Evolutionary conservation across 2,329 filamentous ascomycete species (phyloP), one percentile per base, ranked within the genome.

Genomic region (Fusarium subtropicale): DNA sequence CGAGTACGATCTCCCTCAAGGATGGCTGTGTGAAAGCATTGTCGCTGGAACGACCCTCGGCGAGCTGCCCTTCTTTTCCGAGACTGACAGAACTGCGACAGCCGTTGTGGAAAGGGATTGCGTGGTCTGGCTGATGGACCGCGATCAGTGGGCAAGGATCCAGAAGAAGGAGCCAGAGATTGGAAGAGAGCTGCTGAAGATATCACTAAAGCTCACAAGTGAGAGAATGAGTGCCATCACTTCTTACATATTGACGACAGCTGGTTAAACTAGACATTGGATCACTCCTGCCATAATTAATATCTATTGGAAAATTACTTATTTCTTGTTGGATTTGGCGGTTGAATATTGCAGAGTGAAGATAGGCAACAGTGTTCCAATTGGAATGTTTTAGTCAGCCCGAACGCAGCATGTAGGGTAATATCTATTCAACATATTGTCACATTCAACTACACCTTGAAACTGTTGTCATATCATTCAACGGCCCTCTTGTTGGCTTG

Each of bases 1-100:
- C 5, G 94, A 97, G 74, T 98, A 99, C 77, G 88, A 95, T 66
- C 86, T 97, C 33, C 94, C 96, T 2, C 96, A 98, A 77, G 96
- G 96, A 1, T 88, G 87, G 72, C 92, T 97, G 72, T 93, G 92
- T 65, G 96, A 99, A 79, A 92, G 93, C 75, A 97, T 98, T 56
- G 91, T 97, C 2, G 92, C 94, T 0, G 96, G 96, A 18, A 96
- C 96, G 2, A 97, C 96, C 0, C 98, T 95, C 73, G 96, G 96
- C 36, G 96, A 99, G 81, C 81, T 99, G 55, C 96, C 96, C 0
- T 99, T 99, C 82, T 99, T 99, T 81, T 93, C 91, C 4, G 92
- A 97, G 75, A 98, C 95, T 2, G 85, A 88, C 54, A 87, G 96
- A 20, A 98, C 94, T 6, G 94, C 94, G 3, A 97, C 92, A 0